Evolutionary conservation across 2,329 filamentous ascomycete species (phyloP).

Genomic region (Diaporthe ampelina): DNA sequence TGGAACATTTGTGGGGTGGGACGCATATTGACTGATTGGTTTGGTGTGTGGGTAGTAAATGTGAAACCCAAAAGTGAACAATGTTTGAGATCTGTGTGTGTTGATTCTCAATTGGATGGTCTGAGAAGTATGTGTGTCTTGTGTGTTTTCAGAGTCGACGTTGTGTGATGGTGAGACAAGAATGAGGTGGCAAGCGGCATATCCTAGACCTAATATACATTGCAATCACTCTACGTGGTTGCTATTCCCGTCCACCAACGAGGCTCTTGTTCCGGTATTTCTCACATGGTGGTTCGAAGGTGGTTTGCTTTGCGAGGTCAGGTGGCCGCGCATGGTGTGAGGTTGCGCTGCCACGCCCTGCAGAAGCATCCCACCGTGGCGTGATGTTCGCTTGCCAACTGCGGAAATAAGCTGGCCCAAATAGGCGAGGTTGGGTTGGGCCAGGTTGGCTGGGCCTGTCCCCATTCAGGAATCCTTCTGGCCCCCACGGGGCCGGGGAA

Average conservation of each 20-base stretch:
- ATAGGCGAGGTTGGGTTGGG: background rate
- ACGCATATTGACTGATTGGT: constrained; percentile 21
- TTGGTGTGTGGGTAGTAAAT: background rate
- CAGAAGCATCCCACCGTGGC: constrained; percentile 41
- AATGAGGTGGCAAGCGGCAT: constrained; percentile 10
- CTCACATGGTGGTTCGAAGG: constrained; percentile 33
- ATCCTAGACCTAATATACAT: constrained; percentile 35
- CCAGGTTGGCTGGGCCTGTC: background rate
- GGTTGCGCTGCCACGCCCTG: background rate
- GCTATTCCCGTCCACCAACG: background rate
- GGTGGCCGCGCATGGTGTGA: constrained; percentile 35
- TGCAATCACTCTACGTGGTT: background rate
- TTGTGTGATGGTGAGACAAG: constrained; percentile 35
- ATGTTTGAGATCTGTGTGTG: background rate
- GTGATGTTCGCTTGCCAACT: constrained; percentile 24
- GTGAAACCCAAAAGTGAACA: background rate
- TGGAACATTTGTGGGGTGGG: constrained; percentile 40
- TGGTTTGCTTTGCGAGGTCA: constrained; percentile 32
- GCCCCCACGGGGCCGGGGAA: constrained; percentile 14
- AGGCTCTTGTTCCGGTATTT: constrained; percentile 4
- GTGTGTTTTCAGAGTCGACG: constrained; percentile 6
- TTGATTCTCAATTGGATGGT: constrained; percentile 11
- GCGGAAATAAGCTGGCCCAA: background rate
- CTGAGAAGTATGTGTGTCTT: constrained; percentile 25
- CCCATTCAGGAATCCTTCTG: background rate